Percentiles rank a stretch among this genome's conserved stretches.
Conservation (phyloP, 371 early-diverging fungal genomes). For the Mortierella sp. region DNA sequence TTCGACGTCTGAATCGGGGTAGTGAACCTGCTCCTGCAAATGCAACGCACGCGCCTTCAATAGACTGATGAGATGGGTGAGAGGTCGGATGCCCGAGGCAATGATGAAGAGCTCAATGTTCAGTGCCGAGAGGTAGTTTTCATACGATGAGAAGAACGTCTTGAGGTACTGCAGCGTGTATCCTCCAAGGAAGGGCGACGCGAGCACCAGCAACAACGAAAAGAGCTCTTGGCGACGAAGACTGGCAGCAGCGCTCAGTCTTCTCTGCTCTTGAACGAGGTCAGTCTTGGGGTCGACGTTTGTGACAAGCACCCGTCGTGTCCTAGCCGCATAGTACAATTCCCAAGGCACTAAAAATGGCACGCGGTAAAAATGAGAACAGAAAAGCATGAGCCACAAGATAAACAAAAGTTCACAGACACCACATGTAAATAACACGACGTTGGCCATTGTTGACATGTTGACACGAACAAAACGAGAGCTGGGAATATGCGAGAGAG, state of each 20-base stretch:
- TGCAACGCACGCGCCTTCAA: slow-evolving; percentile 68
- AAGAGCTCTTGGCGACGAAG: slow-evolving; percentile 70
- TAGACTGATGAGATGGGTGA: slow-evolving; percentile 67
- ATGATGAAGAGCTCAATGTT: slow-evolving; percentile 76
- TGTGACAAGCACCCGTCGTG: slow-evolving; percentile 62
- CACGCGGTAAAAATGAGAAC: slow-evolving; percentile 12
- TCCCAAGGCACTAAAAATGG: slow-evolving; percentile 74
- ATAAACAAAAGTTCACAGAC: neutral
- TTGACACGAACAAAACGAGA: neutral
- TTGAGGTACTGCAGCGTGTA: slow-evolving; percentile 69
- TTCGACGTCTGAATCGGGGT: slow-evolving; percentile 66
- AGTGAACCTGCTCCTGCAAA: slow-evolving; percentile 70
- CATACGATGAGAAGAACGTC: slow-evolving; percentile 67
- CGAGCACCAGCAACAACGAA: slow-evolving; percentile 66
- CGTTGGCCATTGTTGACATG: neutral
- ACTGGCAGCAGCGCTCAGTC: slow-evolving; percentile 59
- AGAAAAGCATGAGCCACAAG: slow-evolving; percentile 15
- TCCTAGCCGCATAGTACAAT: slow-evolving; percentile 75
- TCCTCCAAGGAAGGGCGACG: slow-evolving; percentile 73
- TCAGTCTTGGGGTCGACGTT: slow-evolving; percentile 43
- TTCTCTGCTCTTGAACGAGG: slow-evolving; percentile 57
- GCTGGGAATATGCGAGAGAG: neutral
- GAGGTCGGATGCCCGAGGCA: slow-evolving; percentile 72
- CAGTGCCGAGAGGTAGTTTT: slow-evolving; percentile 71
- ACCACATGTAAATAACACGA: slow-evolving; percentile 6